phyloP scores from a whole-genome alignment of 192 early-diverging fungal genomes.

The Chytriomyces sp. region DNA sequence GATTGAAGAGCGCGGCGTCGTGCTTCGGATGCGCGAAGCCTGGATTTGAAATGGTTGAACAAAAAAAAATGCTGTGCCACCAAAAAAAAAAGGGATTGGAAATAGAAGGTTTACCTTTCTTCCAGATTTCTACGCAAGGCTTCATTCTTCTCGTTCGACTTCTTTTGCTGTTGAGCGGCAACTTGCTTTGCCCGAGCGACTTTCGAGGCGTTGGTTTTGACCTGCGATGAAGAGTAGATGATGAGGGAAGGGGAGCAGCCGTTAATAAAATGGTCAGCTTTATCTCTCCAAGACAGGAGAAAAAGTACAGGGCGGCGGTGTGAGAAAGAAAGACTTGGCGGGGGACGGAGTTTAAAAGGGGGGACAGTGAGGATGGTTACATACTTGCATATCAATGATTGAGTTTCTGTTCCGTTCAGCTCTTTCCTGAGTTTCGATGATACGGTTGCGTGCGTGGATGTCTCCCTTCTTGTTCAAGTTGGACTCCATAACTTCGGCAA shows the following conservation, averaged over 20 bases:
- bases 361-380: neutral
- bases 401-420: constrained; percentile 45
- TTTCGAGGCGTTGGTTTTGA: constrained; percentile 32
- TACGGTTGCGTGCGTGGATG: constrained; percentile 1
- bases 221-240: constrained; percentile 12
- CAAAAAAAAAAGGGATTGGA: constrained; percentile 2
- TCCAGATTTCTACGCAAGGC: constrained; percentile 40
- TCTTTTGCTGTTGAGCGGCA: constrained; percentile 42
- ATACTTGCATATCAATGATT: constrained; percentile 42
- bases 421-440: constrained; percentile 36
- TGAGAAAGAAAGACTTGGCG: neutral
- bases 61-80: neutral
- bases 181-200: constrained; percentile 50
- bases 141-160: constrained; percentile 10
- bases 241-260: neutral
- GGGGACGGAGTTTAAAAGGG: neutral
- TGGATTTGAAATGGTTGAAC: neutral
- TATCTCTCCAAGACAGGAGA: neutral
- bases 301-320: neutral
- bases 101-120: constrained; percentile 24
- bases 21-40: constrained; percentile 30
- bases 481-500: constrained; percentile 40
- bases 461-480: constrained; percentile 30
- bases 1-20: constrained; percentile 21
- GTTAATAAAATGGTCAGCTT: neutral